phyloP scores from a whole-genome alignment of 2,329 filamentous ascomycete genomes.

The Epichloe gansuensis region DNA sequence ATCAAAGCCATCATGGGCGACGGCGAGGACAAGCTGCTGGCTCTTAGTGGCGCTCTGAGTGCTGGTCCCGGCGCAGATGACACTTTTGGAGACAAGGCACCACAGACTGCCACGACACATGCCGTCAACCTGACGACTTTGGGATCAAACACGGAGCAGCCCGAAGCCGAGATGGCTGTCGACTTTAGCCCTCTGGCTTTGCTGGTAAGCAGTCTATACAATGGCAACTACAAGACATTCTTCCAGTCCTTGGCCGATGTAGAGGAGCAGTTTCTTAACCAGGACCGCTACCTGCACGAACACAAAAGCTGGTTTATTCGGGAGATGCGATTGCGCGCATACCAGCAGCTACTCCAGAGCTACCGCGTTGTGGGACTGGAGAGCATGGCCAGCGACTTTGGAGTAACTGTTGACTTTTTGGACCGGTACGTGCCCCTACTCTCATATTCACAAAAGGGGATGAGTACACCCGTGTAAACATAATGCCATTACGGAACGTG shows the following conservation, averaged over 20 bases:
- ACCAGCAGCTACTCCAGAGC: conserved; percentile 93
- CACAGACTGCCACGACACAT: conserved; percentile 38
- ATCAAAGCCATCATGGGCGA: conserved; percentile 94
- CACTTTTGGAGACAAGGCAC: conserved; percentile 50
- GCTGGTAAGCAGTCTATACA: conserved; percentile 85
- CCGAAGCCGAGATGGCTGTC: conserved; percentile 67
- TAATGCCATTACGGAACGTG: not conserved
- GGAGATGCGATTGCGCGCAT: conserved; percentile 93
- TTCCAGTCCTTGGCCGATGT: conserved; percentile 82
- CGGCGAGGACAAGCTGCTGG: conserved; percentile 75
- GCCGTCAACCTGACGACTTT: conserved; percentile 83
- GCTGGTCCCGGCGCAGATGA: conserved; percentile 73
- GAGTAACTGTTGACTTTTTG: conserved; percentile 90
- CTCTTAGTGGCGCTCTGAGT: conserved; percentile 67
- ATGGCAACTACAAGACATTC: conserved; percentile 86
- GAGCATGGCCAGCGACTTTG: conserved; percentile 96
- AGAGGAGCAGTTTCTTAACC: conserved; percentile 85
- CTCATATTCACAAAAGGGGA: not conserved
- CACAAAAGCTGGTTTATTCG: conserved; percentile 96
- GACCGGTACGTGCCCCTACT: conserved; percentile 57
- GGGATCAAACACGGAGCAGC: conserved; percentile 56
- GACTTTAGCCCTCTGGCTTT: conserved; percentile 84
- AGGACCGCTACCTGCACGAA: conserved; percentile 91
- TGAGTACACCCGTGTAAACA: conserved; percentile 1
- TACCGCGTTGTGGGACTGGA: conserved; percentile 94